Evolutionary conservation across 139 green algal species (phyloP).

Genomic region (Tetraselmis chui): DNA sequence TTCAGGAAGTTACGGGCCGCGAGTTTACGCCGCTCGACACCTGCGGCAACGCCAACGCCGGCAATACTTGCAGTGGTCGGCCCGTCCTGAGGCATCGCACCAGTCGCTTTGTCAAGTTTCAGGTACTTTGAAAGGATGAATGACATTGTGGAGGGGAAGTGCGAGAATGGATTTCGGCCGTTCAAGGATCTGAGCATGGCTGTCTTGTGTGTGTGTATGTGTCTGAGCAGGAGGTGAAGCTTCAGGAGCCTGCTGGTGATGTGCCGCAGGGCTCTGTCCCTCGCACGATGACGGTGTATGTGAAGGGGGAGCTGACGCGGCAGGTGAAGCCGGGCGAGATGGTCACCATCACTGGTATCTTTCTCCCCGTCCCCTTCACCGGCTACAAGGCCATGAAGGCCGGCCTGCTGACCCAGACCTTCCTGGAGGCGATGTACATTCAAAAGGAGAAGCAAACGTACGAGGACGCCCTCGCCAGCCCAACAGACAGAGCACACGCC

Average conservation of each 20-base stretch:
- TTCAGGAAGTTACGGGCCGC: slow-evolving; percentile 76
- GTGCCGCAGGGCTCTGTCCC: slow-evolving; percentile 91
- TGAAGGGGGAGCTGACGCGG: slow-evolving; percentile 81
- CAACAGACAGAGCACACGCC: background rate
- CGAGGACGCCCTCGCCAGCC: slow-evolving; percentile 1
- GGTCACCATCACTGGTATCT: slow-evolving; percentile 81
- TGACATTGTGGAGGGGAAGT: too few species aligned
- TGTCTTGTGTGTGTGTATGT: too few species aligned
- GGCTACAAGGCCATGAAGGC: slow-evolving; percentile 53
- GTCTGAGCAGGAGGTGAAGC: slow-evolving; percentile 58
- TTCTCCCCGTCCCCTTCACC: slow-evolving; percentile 83
- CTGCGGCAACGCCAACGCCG: slow-evolving; percentile 15
- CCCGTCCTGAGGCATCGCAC: background rate
- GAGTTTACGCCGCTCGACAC: slow-evolving; percentile 74
- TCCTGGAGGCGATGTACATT: slow-evolving; percentile 77
- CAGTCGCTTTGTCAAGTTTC: slow-evolving; percentile 91
- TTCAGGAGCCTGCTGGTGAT: slow-evolving; percentile 57
- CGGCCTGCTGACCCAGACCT: slow-evolving; percentile 81
- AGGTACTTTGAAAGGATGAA: too few species aligned
- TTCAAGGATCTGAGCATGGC: too few species aligned
- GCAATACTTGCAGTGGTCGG: background rate
- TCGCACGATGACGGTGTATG: slow-evolving; percentile 78
- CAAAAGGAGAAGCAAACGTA: slow-evolving; percentile 76
- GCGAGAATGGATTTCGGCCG: too few species aligned
- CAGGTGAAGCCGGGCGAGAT: slow-evolving; percentile 76